phyloP scores from a whole-genome alignment of 495 filamentous ascomycete genomes.

The Xylaria curta region DNA sequence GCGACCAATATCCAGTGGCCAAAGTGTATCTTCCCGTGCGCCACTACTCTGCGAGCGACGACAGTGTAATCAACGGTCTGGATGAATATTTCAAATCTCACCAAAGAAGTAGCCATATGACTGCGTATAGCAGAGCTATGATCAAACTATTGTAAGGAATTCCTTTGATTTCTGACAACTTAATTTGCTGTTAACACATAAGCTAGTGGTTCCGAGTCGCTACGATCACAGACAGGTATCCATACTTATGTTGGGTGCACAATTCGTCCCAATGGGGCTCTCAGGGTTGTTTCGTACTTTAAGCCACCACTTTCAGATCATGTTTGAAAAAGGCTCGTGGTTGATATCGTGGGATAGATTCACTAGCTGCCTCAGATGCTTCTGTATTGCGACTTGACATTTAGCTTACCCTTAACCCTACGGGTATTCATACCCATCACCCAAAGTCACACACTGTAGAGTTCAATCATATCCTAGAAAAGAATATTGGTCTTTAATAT shows the following conservation, averaged over 20 bases:
- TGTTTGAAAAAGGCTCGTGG: not conserved
- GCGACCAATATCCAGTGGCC: conserved; percentile 31
- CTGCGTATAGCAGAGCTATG: not conserved
- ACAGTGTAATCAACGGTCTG: not conserved
- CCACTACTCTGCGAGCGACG: conserved; percentile 41
- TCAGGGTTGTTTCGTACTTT: conserved; percentile 36
- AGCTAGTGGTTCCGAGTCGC: not conserved
- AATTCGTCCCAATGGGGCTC: conserved; percentile 28
- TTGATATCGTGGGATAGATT: not conserved
- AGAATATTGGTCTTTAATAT: too few species aligned
- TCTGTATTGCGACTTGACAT: too few species aligned
- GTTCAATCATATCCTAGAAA: too few species aligned
- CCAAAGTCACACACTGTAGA: too few species aligned
- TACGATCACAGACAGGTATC: conserved; percentile 8
- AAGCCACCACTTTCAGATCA: conserved; percentile 1
- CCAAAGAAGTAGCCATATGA: not conserved
- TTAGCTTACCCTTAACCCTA: too few species aligned
- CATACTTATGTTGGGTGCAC: conserved; percentile 38
- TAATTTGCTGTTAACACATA: not conserved
- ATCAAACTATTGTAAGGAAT: conserved; percentile 3
- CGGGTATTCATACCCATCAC: too few species aligned
- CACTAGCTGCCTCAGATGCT: not conserved
- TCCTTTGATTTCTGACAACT: not conserved
- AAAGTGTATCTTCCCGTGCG: conserved; percentile 47
- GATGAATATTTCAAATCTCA: not conserved